A percentile compares a stretch with the other conserved stretches of the same genome.
Conservation (phyloP, 768 basidiomycete species). For the Thelephora aurantiotincta region DNA sequence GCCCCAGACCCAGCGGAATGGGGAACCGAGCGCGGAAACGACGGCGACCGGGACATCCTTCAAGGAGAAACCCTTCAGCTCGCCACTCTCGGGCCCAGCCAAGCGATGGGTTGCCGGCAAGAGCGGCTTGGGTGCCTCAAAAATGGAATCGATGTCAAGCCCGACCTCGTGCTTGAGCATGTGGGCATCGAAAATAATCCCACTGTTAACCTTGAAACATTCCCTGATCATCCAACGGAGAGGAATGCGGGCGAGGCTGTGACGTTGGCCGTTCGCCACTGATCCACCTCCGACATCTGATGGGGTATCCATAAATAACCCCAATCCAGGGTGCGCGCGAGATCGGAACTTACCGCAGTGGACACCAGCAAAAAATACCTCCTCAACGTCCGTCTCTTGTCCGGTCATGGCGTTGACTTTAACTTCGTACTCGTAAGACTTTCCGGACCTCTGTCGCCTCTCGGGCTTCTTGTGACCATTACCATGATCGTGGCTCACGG, state of each 20-base stretch:
- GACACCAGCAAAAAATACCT: conserved; percentile 22
- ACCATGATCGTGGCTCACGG: neutral
- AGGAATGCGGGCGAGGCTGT: conserved; percentile 55
- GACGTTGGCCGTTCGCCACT: conserved; percentile 37
- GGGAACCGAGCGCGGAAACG: neutral
- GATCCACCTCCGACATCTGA: conserved; percentile 68
- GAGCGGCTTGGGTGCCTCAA: neutral
- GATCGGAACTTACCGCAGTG: conserved; percentile 15
- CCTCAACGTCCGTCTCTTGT: conserved; percentile 15
- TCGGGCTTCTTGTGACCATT: neutral
- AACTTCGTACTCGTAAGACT: conserved; percentile 11
- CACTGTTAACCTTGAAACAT: conserved; percentile 30
- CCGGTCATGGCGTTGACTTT: conserved; percentile 10
- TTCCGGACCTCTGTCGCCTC: neutral
- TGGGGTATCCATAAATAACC: neutral
- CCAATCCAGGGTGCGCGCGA: neutral
- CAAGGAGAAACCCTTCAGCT: neutral
- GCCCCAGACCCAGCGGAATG: conserved; percentile 1
- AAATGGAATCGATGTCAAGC: conserved; percentile 12
- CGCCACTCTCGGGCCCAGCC: neutral
- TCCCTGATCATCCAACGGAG: conserved; percentile 47
- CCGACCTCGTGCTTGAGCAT: conserved; percentile 17
- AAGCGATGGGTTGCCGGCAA: neutral
- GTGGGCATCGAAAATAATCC: conserved; percentile 23
- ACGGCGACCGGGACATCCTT: neutral